Evolutionary conservation across 257 asterid species (phyloP).

Genomic region (Prunella vulgaris): DNA sequence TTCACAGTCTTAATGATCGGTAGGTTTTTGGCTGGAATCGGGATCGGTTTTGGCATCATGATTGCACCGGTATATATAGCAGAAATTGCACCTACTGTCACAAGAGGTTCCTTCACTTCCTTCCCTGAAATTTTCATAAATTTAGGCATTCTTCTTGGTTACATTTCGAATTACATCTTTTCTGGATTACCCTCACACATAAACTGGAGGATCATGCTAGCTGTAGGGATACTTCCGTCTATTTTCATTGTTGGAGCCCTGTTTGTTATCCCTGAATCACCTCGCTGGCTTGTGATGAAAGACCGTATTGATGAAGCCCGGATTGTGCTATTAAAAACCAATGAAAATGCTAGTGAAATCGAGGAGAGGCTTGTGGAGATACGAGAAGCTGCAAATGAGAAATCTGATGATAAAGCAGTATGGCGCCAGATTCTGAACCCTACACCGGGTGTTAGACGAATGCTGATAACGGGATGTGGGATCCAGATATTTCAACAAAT

Average conservation of each 20-base stretch:
- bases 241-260: constrained; percentile 42
- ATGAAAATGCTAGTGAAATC: constrained; percentile 31
- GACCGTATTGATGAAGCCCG: constrained; percentile 50
- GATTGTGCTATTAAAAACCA: constrained; percentile 42
- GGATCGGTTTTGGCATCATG: constrained; percentile 64
- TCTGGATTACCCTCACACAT: constrained; percentile 53
- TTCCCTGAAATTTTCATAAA: constrained; percentile 63
- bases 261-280: constrained; percentile 55
- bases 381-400: constrained; percentile 36
- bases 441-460: constrained; percentile 42
- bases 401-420: constrained; percentile 34
- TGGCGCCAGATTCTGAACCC: constrained; percentile 58
- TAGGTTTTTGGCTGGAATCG: constrained; percentile 53
- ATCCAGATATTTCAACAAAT: constrained; percentile 58
- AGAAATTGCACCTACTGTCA: constrained; percentile 50
- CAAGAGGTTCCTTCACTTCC: constrained; percentile 57
- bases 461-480: constrained; percentile 66
- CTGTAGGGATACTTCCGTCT: constrained; percentile 58
- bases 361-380: constrained; percentile 61
- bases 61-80: constrained; percentile 67
- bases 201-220: constrained; percentile 70
- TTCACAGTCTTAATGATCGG: constrained; percentile 46
- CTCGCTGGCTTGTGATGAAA: constrained; percentile 65
- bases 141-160: constrained; percentile 61
- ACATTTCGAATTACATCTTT: constrained; percentile 53